Base-by-base conservation (phyloP, 129 eudicot species). In the Lonicera japonica region DNA sequence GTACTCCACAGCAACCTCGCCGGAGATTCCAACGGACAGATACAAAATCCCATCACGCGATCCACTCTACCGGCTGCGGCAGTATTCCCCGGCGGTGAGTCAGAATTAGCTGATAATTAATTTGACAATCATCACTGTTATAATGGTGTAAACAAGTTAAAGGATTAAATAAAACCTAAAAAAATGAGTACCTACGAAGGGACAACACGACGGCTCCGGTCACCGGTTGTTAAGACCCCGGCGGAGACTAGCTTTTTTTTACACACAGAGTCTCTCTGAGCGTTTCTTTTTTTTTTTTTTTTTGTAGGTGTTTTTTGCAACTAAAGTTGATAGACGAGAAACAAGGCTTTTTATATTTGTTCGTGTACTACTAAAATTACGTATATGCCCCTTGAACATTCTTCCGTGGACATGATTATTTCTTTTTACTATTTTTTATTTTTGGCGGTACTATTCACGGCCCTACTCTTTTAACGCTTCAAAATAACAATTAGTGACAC, bases 1-100 rank as follows among this genome's bases (percentile, higher is more conserved):
- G 94, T 82, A 67, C 94, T 82, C 96, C 94, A 88, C 22, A 88
- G 82, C 76, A 88, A 77, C 86, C 96, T 84, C 50, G 96, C 94
- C 72, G 96, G 96, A 69, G 85, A 70, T 51, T 82, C 85, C 78
- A 88, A 72, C 75, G 94, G 96, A 78, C 82, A 88, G 39, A 88
- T 85, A 58, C 89, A 84, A 85, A 85, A 84, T 77, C 89, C 96
- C 96, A 88, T 88, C 82, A 71, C 71, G 73, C 71, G 74, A 64
- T 43, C 79, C 56, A 63, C 77, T 54, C 65, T 64, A 48, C 70
- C 72, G 72, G 73, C 71, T 64, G 63, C 75, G 53, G 63, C 11
- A 43, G 8, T 17, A 45, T 45, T 13, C 9, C 14, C 55, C 66
- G 39, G 21, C 18, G 18, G 22, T 41, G 15, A 40, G 8, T 2